Evolutionary conservation across 2,329 filamentous ascomycete species (phyloP).

Genomic region (Trichoderma endophyticum): DNA sequence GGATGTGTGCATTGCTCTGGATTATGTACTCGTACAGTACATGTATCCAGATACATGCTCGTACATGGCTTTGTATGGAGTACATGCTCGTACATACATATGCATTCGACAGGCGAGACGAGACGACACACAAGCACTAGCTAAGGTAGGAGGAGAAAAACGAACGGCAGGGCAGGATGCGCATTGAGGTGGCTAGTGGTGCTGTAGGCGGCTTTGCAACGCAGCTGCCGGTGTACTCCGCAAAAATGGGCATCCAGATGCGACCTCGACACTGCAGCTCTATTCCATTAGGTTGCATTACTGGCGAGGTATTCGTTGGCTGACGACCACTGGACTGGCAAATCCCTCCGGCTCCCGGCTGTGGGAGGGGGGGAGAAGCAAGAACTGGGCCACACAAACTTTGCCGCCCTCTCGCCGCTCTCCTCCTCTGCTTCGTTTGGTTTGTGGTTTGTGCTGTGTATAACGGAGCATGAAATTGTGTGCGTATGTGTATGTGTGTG

Average conservation of each 20-base stretch:
- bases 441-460: not conserved
- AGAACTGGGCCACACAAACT: not conserved
- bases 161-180: slow-evolving; percentile 1
- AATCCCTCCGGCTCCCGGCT: slow-evolving; percentile 14
- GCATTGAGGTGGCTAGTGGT: not conserved
- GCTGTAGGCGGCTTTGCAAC: not conserved
- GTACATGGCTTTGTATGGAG: not conserved
- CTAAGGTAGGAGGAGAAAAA: not conserved
- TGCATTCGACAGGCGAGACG: slow-evolving; percentile 1
- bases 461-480: not conserved
- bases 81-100: not conserved
- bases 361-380: not conserved
- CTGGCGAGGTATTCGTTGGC: slow-evolving; percentile 7
- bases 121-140: not conserved
- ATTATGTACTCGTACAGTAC: not conserved
- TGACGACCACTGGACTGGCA: not conserved
- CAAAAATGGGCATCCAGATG: slow-evolving; percentile 14
- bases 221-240: slow-evolving; percentile 11
- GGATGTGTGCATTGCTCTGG: not conserved
- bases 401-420: not conserved
- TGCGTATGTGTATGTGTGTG: not conserved
- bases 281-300: slow-evolving; percentile 14
- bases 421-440: not conserved
- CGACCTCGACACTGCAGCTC: slow-evolving; percentile 5
- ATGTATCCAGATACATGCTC: not conserved